Evolutionary conservation across 331 rosid genomes (phyloP).

Genomic region (Saraca asoca): DNA sequence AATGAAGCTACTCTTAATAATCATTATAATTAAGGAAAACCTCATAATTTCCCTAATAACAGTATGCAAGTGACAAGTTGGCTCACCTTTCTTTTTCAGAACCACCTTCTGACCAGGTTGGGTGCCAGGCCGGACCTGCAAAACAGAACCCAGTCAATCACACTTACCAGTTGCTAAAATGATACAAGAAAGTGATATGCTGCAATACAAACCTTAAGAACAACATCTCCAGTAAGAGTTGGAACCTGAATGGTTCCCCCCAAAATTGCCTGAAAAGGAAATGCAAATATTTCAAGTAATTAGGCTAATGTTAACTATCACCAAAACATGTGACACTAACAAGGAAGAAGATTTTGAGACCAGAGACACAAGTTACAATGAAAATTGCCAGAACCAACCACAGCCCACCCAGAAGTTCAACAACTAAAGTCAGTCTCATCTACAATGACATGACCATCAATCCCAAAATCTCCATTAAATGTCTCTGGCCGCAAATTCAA

Average conservation of each 20-base stretch:
- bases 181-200: conserved; percentile 7
- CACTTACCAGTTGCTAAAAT: conserved; percentile 20
- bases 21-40: not conserved
- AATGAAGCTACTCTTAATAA: not conserved
- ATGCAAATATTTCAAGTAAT: conserved; percentile 8
- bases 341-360: conserved; percentile 6
- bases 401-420: not conserved
- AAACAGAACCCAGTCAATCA: conserved; percentile 27
- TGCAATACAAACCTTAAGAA: conserved; percentile 70
- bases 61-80: conserved; percentile 20
- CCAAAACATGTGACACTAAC: conserved; percentile 13
- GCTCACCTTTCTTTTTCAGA: conserved; percentile 87
- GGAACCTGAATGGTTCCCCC: conserved; percentile 95
- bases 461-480: conserved; percentile 8
- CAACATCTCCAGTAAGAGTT: conserved; percentile 87
- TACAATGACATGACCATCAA: conserved; percentile 1
- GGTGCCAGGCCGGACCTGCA: conserved; percentile 84
- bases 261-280: conserved; percentile 68
- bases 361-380: not conserved
- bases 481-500: conserved; percentile 2
- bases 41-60: not conserved
- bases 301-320: conserved; percentile 4
- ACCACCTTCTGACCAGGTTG: conserved; percentile 96
- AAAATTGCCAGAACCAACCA: conserved; percentile 15
- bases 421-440: conserved; percentile 15